Percentiles rank a stretch among this genome's conserved stretches.
Conservation (phyloP, 1,284 basidiomycete genomes). For the Trametes sp. region DNA sequence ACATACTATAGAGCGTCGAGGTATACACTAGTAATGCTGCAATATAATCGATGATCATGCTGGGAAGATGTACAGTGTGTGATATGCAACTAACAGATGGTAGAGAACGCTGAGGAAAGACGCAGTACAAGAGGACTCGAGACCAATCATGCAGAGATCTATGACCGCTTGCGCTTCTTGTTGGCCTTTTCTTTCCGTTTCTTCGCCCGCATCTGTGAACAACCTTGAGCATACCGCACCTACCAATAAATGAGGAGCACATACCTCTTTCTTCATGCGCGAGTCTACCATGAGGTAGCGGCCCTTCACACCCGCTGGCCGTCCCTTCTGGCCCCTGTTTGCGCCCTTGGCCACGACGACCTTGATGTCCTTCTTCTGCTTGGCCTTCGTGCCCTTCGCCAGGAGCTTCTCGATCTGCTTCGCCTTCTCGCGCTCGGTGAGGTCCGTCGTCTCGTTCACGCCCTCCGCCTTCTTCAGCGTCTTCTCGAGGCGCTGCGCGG, state of each 20-base stretch:
- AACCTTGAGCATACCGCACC: slow-evolving; percentile 15
- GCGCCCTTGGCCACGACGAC: slow-evolving; percentile 93
- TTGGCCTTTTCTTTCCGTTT: slow-evolving; percentile 73
- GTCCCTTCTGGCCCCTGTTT: slow-evolving; percentile 90
- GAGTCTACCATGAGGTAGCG: slow-evolving; percentile 93
- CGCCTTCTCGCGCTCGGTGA: slow-evolving; percentile 95
- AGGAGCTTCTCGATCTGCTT: slow-evolving; percentile 93
- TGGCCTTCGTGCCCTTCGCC: slow-evolving; percentile 75
- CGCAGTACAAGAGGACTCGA: no score
- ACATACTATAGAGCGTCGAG: slow-evolving; percentile 17
- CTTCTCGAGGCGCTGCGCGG: slow-evolving; percentile 86
- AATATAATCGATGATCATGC: slow-evolving; percentile 24
- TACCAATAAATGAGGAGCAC: slow-evolving; percentile 29
- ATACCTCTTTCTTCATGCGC: slow-evolving; percentile 85
- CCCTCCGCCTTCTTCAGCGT: slow-evolving; percentile 97
- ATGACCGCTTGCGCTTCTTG: slow-evolving; percentile 61
- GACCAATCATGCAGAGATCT: slow-evolving; percentile 1
- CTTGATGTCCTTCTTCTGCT: slow-evolving; percentile 84
- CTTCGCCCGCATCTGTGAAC: slow-evolving; percentile 68
- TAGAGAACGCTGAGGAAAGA: background rate
- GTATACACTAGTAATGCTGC: slow-evolving; percentile 24
- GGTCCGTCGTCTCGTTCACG: slow-evolving; percentile 88
- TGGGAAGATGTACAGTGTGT: slow-evolving; percentile 13
- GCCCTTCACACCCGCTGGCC: slow-evolving; percentile 97
- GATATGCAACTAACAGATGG: background rate